These are phyloP conservation scores for Hypoxylon fuscum DNA, from an alignment of 495 filamentous ascomycete genomes.

Conservation along the genomic window DNA sequence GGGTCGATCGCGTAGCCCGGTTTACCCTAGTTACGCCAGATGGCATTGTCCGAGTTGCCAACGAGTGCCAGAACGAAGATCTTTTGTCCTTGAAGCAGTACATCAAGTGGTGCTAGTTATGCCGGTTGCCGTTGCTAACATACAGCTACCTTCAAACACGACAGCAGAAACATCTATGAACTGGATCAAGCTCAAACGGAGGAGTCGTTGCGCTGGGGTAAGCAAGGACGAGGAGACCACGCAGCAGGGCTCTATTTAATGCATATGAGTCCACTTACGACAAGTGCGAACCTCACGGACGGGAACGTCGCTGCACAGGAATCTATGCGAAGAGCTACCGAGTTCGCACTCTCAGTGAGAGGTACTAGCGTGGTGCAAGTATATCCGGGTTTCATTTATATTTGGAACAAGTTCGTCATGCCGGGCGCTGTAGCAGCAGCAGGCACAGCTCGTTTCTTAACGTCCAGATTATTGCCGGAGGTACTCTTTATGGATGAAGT, in stretches of 20 bases:
- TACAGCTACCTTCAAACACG: background rate
- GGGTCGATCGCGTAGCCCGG: constrained; percentile 68
- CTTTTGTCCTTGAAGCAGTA: constrained; percentile 51
- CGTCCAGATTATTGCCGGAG: background rate
- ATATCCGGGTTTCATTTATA: background rate
- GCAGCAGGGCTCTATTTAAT: background rate
- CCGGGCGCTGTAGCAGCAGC: background rate
- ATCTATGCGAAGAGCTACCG: background rate
- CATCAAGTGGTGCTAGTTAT: background rate
- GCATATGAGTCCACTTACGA: background rate
- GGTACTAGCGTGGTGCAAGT: background rate
- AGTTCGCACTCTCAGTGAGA: background rate
- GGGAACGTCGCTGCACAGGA: background rate
- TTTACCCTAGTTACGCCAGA: constrained; percentile 67
- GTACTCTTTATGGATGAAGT: background rate
- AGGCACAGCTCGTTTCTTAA: background rate
- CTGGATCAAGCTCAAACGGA: background rate
- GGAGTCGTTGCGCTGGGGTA: background rate
- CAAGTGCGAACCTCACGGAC: background rate
- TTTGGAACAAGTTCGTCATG: background rate
- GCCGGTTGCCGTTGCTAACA: background rate
- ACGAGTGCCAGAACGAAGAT: constrained; percentile 59
- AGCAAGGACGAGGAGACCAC: background rate
- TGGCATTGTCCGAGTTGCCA: constrained; percentile 60
- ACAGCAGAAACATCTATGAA: background rate